Evolutionary conservation across 2,329 filamentous ascomycete species (phyloP).

Genomic region (Exutisphaerella laricina): DNA sequence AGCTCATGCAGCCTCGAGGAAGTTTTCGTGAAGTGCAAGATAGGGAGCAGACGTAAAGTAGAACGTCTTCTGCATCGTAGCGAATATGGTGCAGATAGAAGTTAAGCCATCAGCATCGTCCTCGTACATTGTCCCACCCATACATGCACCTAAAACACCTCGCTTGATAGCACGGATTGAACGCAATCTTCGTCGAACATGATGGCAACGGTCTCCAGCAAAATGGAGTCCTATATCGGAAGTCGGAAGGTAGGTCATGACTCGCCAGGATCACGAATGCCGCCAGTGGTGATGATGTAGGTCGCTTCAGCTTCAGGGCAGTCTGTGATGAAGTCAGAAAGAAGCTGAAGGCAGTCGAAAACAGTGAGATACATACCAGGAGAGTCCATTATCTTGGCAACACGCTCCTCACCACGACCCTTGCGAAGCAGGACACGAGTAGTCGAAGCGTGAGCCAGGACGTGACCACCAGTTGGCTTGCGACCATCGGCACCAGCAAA

Average conservation of each 20-base stretch:
- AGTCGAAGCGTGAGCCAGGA: constrained; percentile 63
- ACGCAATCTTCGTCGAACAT: background rate
- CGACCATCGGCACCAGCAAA: constrained; percentile 63
- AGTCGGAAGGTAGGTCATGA: constrained; percentile 33
- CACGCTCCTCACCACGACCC: constrained; percentile 63
- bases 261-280: constrained; percentile 63
- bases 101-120: background rate
- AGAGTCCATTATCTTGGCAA: constrained; percentile 64
- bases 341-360: constrained; percentile 17
- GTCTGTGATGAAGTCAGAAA: constrained; percentile 46
- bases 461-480: constrained; percentile 62
- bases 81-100: constrained; percentile 31
- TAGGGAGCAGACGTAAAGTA: too few relatives aligned
- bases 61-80: too few relatives aligned
- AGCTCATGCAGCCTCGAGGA: too few relatives aligned
- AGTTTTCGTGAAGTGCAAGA: too few relatives aligned
- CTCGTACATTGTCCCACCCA: background rate
- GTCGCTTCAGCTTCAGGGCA: constrained; percentile 64
- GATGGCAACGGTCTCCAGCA: background rate
- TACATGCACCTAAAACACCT: background rate
- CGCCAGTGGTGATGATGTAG: constrained; percentile 64
- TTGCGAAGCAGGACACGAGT: constrained; percentile 63
- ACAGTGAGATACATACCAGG: constrained; percentile 45
- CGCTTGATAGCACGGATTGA: constrained; percentile 2
- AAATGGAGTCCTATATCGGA: constrained; percentile 4